phyloP scores from a whole-genome alignment of 371 early-diverging fungal species.

The Syncephalis fuscata region DNA sequence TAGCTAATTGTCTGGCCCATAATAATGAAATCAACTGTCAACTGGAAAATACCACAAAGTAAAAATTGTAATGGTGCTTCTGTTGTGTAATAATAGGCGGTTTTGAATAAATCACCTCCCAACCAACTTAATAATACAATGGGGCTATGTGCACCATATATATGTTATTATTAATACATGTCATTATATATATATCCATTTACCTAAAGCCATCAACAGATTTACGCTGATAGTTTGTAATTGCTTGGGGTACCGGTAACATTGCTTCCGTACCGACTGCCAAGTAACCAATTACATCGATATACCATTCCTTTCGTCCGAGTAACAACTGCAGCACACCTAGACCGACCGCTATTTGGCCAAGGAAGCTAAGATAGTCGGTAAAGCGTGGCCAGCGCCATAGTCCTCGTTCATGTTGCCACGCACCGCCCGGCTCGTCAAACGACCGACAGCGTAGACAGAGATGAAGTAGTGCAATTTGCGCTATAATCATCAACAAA shows the following conservation, averaged over 20 bases:
- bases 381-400: constrained; percentile 6
- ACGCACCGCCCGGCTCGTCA: constrained; percentile 1
- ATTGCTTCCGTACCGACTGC: constrained; percentile 36
- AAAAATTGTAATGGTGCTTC: constrained; percentile 40
- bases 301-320: constrained; percentile 10
- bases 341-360: constrained; percentile 16
- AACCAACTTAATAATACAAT: constrained; percentile 23
- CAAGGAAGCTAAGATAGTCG: constrained; percentile 22
- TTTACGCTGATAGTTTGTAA: constrained; percentile 24
- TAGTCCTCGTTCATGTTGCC: constrained; percentile 1
- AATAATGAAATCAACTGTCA: constrained; percentile 33
- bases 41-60: constrained; percentile 38
- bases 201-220: constrained; percentile 36
- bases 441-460: constrained; percentile 13
- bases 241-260: constrained; percentile 40
- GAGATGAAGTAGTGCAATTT: constrained; percentile 29
- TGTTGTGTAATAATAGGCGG: constrained; percentile 34
- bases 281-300: constrained; percentile 17
- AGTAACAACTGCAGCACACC: constrained; percentile 15
- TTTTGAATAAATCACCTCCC: constrained; percentile 43
- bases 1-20: constrained; percentile 31
- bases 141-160: constrained; percentile 3
- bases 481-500: constrained; percentile 34
- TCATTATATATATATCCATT: too few species aligned
- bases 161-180: too few species aligned